Conservation (phyloP, 805 yeast species). For the Starmerella stigmatis region DNA sequence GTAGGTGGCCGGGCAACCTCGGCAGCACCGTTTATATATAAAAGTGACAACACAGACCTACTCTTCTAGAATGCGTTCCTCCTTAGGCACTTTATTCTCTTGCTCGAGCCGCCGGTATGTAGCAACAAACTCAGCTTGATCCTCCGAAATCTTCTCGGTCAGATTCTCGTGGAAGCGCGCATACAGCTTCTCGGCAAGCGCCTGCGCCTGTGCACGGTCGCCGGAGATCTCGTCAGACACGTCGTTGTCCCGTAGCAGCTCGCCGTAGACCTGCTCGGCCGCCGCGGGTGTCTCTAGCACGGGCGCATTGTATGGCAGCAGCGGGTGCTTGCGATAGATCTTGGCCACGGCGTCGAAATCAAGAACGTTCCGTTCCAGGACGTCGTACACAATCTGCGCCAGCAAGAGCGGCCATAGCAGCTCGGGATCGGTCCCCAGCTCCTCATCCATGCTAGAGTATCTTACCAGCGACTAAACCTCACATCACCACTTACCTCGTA, state of each 20-base stretch:
- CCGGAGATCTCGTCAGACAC: background rate
- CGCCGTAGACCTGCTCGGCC: conserved; percentile 23
- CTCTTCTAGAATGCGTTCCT: conserved; percentile 13
- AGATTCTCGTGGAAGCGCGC: conserved; percentile 23
- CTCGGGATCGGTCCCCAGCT: conserved; percentile 17
- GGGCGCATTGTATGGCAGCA: conserved; percentile 22
- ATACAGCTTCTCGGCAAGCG: conserved; percentile 27
- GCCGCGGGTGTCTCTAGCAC: conserved; percentile 10
- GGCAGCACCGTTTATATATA: too few relatives aligned
- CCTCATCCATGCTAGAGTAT: conserved; percentile 9
- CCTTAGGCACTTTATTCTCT: conserved; percentile 14
- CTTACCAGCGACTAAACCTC: background rate
- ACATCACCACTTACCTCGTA: too few relatives aligned
- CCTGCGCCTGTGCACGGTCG: conserved; percentile 14
- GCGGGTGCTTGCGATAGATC: conserved; percentile 27
- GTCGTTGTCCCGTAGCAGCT: conserved; percentile 19
- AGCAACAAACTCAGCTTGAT: conserved; percentile 24
- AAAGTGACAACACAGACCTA: too few relatives aligned
- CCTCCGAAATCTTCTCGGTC: conserved; percentile 20
- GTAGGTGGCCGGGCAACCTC: too few relatives aligned
- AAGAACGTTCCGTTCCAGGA: conserved; percentile 7
- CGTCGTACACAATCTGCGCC: conserved; percentile 30
- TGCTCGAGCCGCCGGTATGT: conserved; percentile 13
- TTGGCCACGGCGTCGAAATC: conserved; percentile 24
- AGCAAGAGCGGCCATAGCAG: conserved; percentile 28